Conservation (phyloP, 177 flowering plant species). For the Vitis hybrid region DNA sequence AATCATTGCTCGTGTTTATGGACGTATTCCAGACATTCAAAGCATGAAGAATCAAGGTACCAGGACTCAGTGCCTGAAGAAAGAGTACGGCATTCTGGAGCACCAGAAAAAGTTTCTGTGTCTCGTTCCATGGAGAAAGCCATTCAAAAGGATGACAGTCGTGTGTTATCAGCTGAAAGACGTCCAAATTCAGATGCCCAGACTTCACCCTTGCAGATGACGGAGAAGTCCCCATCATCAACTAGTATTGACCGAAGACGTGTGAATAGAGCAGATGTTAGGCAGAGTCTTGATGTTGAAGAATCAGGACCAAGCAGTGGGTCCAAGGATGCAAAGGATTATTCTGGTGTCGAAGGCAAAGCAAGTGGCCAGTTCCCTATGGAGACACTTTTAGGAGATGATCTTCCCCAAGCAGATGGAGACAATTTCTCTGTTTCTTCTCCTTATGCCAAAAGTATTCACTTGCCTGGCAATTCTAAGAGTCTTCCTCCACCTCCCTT, state of each 20-base stretch:
- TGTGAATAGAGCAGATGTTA: conserved; percentile 29
- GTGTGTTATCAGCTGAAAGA: conserved; percentile 40
- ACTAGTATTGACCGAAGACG: conserved; percentile 42
- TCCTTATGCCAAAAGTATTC: conserved; percentile 35
- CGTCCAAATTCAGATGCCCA: conserved; percentile 37
- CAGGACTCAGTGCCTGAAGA: conserved; percentile 45
- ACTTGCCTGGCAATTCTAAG: conserved; percentile 32
- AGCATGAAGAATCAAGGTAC: conserved; percentile 41
- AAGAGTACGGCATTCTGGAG: conserved; percentile 28
- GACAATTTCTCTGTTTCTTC: conserved; percentile 47
- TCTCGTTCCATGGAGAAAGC: conserved; percentile 39
- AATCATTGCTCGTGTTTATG: not conserved
- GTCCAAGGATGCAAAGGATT: conserved; percentile 43
- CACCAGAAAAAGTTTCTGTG: conserved; percentile 30
- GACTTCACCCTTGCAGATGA: conserved; percentile 36
- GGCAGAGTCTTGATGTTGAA: conserved; percentile 50
- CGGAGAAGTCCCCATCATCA: conserved; percentile 54
- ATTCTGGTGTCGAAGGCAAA: conserved; percentile 40
- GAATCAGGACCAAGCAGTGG: conserved; percentile 47
- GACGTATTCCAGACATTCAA: conserved; percentile 37
- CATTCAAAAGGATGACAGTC: conserved; percentile 35
- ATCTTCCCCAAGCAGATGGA: conserved; percentile 40
- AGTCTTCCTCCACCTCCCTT: conserved; percentile 40
- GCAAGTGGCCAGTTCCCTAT: conserved; percentile 35
- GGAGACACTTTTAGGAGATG: conserved; percentile 37